A percentile compares a stretch with the other conserved stretches of the same genome.
phyloP scores from a whole-genome alignment of 2,329 filamentous ascomycete genomes.

The Ophiocordyceps australis region DNA sequence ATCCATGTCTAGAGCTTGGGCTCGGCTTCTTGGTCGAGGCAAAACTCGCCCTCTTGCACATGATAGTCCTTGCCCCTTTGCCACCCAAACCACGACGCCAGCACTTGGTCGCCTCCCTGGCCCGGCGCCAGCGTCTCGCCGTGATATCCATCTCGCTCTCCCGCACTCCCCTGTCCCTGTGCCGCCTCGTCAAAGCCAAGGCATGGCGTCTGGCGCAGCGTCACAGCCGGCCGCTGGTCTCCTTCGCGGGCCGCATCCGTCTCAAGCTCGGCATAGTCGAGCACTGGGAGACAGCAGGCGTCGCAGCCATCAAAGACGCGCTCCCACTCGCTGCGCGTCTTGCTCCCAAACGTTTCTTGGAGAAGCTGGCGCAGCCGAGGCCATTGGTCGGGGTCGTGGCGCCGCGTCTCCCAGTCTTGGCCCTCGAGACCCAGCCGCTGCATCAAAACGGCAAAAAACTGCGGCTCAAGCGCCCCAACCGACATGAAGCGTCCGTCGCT shows the following conservation, averaged over 20 bases:
- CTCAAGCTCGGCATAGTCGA: conserved; percentile 58
- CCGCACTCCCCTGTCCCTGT: conserved; percentile 17
- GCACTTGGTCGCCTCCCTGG: conserved; percentile 49
- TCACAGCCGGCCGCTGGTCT: conserved; percentile 54
- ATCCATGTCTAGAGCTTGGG: conserved; percentile 19
- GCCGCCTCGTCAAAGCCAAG: conserved; percentile 41
- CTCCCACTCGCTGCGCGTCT: conserved; percentile 69
- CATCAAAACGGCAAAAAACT: conserved; percentile 58
- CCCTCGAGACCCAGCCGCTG: conserved; percentile 43
- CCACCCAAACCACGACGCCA: conserved; percentile 66
- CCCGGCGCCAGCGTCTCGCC: conserved; percentile 44
- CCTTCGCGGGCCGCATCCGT: conserved; percentile 28
- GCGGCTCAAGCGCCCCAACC: conserved; percentile 78
- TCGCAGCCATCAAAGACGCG: conserved; percentile 73
- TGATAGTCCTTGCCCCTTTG: conserved; percentile 51
- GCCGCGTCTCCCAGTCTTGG: conserved; percentile 28
- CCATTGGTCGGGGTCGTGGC: conserved; percentile 49
- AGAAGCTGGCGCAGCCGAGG: conserved; percentile 44
- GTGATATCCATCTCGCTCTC: conserved; percentile 51
- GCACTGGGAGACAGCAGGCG: conserved; percentile 79
- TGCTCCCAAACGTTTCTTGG: conserved; percentile 43
- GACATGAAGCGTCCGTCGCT: conserved; percentile 64
- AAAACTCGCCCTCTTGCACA: conserved; percentile 42
- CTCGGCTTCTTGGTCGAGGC: conserved; percentile 16
- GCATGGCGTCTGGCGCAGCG: conserved; percentile 50